Percentiles rank a stretch among this genome's conserved stretches.
Evolutionary conservation across 1,284 basidiomycete species (phyloP).

Genomic region (Irpex sp.): DNA sequence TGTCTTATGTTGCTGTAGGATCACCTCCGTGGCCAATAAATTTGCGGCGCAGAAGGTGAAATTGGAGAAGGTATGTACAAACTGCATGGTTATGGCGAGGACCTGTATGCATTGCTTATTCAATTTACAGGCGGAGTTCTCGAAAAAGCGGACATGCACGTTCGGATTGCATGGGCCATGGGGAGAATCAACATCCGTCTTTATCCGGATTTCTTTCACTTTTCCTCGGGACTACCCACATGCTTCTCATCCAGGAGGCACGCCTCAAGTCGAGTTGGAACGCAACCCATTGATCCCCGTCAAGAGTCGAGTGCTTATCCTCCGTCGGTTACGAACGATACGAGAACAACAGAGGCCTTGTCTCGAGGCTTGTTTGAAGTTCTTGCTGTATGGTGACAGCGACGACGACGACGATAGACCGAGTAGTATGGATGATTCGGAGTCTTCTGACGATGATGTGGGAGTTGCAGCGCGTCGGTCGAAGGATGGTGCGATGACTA

Average conservation of each 20-base stretch:
- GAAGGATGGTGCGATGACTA: slow-evolving; percentile 46
- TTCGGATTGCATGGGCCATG: slow-evolving; percentile 88
- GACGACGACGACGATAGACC: slow-evolving; percentile 16
- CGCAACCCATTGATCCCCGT: slow-evolving; percentile 77
- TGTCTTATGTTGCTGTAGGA: slow-evolving; percentile 39
- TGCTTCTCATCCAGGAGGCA: slow-evolving; percentile 53
- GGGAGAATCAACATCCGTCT: slow-evolving; percentile 77
- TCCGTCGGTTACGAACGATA: slow-evolving; percentile 70
- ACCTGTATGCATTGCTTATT: neutral
- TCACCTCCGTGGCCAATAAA: slow-evolving; percentile 73
- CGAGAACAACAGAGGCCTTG: slow-evolving; percentile 72
- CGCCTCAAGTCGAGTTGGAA: slow-evolving; percentile 80
- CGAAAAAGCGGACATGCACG: slow-evolving; percentile 73
- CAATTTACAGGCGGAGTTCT: slow-evolving; percentile 63
- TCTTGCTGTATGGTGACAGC: slow-evolving; percentile 70
- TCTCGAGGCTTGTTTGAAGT: slow-evolving; percentile 77
- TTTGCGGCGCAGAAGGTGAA: slow-evolving; percentile 73
- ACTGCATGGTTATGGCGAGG: neutral
- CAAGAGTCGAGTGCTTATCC: slow-evolving; percentile 72
- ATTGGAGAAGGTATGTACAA: slow-evolving; percentile 69
- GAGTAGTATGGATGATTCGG: slow-evolving; percentile 45
- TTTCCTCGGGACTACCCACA: slow-evolving; percentile 86
- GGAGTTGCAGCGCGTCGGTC: slow-evolving; percentile 31
- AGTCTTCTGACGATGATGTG: slow-evolving; percentile 43
- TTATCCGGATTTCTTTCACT: slow-evolving; percentile 86